Base-by-base conservation (phyloP, 2,329 filamentous ascomycete species). In the Alternaria sp. region DNA sequence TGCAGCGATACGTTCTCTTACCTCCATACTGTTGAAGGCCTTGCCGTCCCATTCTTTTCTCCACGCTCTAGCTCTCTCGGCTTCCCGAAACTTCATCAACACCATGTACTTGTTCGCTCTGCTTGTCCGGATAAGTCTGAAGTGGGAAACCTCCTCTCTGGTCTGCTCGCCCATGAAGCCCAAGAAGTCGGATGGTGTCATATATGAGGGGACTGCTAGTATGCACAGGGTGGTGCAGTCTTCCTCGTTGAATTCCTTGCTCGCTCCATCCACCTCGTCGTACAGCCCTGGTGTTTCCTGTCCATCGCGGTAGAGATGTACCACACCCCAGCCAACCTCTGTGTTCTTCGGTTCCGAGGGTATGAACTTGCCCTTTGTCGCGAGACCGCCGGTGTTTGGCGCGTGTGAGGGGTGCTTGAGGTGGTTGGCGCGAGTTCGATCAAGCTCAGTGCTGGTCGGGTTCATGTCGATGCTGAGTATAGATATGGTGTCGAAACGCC, bases 31-130 rank as follows among this genome's bases (percentile, higher is more conserved):
- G 73, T 96, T 97, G 76, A 98, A 98, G 0, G 94, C 87, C 76
- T 92, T 95, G 18, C 95, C 95, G 78, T 98, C 95, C 85, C 94
- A 97, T 69, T 92, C 90, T 63, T 85, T 88, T 72, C 92, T 90
- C 90, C 94, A 99, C 53, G 89, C 86, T 70, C 85, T 88, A 14
- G 95, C 95, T 64, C 87, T 88, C 71, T 86, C 87, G 30, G 87
- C 86, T 66, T 91, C 89, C 49, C 92, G 87, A 76, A 98, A 97
- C 81, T 97, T 97, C 87, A 99, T 91, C 63, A 99, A 84, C 27
- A 97, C 94, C 84, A 99, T 91, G 81, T 98, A 98, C 63, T 94
- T 88, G 78, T 96, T 97, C 78, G 93, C 90, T 65, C 90, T 86
- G 55, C 90, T 91, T 1, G 95, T 98, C 84, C 93, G 90, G 57